phyloP scores from a whole-genome alignment of 2,329 filamentous ascomycete species.

The Cercospora sesami region DNA sequence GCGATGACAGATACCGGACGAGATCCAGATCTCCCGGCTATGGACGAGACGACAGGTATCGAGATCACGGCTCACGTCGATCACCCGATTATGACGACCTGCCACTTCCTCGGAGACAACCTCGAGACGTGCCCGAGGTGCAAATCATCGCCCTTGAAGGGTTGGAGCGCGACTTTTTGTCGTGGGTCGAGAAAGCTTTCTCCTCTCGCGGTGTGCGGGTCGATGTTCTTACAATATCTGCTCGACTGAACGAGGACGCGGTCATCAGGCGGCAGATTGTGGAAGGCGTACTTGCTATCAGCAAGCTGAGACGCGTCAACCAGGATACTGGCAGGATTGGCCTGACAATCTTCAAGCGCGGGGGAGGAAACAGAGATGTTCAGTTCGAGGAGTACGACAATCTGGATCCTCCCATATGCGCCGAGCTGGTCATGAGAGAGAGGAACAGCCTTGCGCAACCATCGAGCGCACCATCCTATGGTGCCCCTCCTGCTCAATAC shows the following conservation, averaged over 20 bases:
- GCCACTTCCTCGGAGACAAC: conserved; percentile 71
- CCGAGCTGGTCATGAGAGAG: conserved; percentile 74
- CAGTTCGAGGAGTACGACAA: conserved; percentile 86
- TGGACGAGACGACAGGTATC: conserved; percentile 43
- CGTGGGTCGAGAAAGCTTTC: conserved; percentile 78
- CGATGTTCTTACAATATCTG: conserved; percentile 76
- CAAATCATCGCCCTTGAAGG: conserved; percentile 82
- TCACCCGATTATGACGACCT: conserved; percentile 62
- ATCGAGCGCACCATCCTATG: conserved; percentile 23
- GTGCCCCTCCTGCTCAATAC: conserved; percentile 36
- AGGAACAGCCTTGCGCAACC: conserved; percentile 53
- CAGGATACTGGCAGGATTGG: conserved; percentile 73
- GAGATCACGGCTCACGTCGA: conserved; percentile 64
- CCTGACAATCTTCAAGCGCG: conserved; percentile 82
- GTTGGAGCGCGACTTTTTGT: conserved; percentile 75
- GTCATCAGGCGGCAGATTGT: conserved; percentile 83
- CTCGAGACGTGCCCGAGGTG: conserved; percentile 79
- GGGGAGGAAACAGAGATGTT: conserved; percentile 69
- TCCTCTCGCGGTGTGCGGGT: conserved; percentile 68
- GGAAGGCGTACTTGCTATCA: conserved; percentile 84
- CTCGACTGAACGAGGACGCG: conserved; percentile 71
- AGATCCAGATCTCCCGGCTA: conserved; percentile 39
- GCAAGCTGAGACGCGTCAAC: conserved; percentile 68
- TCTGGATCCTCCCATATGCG: conserved; percentile 74
- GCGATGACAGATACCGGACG: conserved; percentile 40